Conservation (phyloP, 805 yeast species). For the Komagataella kurtzmanii region DNA sequence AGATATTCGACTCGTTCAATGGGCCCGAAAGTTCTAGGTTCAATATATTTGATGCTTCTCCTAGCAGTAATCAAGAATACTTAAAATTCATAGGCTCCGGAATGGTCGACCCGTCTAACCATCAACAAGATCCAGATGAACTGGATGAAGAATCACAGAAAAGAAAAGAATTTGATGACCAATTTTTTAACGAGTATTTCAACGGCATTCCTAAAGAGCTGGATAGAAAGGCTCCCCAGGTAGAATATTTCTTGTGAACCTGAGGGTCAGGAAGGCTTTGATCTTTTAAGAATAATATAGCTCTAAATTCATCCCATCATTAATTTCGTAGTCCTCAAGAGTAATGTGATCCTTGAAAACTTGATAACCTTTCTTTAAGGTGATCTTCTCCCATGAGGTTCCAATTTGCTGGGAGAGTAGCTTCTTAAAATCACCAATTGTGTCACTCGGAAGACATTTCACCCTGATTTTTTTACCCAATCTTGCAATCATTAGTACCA, state of each 20-base stretch:
- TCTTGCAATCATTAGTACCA: conserved; percentile 19
- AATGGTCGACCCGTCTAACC: neutral
- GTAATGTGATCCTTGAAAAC: conserved; percentile 82
- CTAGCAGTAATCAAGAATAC: conserved; percentile 67
- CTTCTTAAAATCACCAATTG: conserved; percentile 83
- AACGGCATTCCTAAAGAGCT: conserved; percentile 1
- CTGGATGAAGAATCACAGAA: conserved; percentile 5
- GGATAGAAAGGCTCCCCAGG: conserved; percentile 20
- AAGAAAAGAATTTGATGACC: neutral
- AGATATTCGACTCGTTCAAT: conserved; percentile 44
- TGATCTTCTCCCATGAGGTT: conserved; percentile 47
- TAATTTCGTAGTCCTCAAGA: conserved; percentile 89
- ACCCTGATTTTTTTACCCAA: conserved; percentile 82
- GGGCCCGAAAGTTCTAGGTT: conserved; percentile 53
- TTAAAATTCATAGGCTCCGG: conserved; percentile 18
- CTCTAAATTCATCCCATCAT: conserved; percentile 79
- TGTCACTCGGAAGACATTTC: conserved; percentile 75
- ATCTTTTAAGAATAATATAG: conserved; percentile 49
- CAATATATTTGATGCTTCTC: conserved; percentile 95
- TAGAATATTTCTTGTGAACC: conserved; percentile 24
- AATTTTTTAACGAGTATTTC: conserved; percentile 1
- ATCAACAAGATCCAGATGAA: conserved; percentile 2
- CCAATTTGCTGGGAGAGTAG: conserved; percentile 77
- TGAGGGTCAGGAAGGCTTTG: neutral
- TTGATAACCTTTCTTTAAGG: conserved; percentile 76